Evolutionary conservation across 2,329 filamentous ascomycete species (phyloP).

Genomic region (Capronia coronata): DNA sequence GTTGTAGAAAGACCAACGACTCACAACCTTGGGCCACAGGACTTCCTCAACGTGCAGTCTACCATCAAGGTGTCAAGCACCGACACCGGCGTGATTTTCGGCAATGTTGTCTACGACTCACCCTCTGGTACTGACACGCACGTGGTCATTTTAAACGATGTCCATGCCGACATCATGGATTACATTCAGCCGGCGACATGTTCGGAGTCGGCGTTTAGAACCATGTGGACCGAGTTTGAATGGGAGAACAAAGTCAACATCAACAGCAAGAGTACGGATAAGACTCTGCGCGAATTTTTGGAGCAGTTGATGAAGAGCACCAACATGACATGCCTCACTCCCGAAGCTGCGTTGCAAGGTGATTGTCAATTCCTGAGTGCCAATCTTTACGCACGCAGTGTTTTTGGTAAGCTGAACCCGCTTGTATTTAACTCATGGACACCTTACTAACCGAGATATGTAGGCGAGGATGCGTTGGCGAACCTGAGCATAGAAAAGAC

Average conservation of each 20-base stretch:
- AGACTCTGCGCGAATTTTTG: conserved; percentile 83
- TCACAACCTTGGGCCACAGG: conserved; percentile 88
- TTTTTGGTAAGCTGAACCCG: conserved; percentile 91
- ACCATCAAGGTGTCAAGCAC: conserved; percentile 98
- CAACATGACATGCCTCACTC: conserved; percentile 97
- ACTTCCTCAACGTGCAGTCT: conserved; percentile 97
- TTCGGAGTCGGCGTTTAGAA: conserved; percentile 95
- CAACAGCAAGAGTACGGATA: conserved; percentile 75
- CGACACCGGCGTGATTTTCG: conserved; percentile 96
- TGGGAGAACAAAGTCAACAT: conserved; percentile 99
- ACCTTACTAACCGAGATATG: conserved; percentile 1
- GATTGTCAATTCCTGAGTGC: conserved; percentile 97
- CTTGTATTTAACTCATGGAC: not conserved
- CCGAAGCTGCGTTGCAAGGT: conserved; percentile 90
- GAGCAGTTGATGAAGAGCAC: conserved; percentile 94
- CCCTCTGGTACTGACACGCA: conserved; percentile 87
- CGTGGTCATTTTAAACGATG: conserved; percentile 94
- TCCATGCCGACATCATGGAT: conserved; percentile 99
- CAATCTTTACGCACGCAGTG: conserved; percentile 91
- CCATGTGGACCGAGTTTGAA: conserved; percentile 99
- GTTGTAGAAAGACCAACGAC: conserved; percentile 95
- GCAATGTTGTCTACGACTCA: conserved; percentile 96
- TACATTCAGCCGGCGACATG: conserved; percentile 97
- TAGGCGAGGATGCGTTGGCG: conserved; percentile 95
- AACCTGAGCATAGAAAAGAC: conserved; percentile 98